A percentile compares a stretch with the other conserved stretches of the same genome.
phyloP scores from a whole-genome alignment of 495 filamentous ascomycete species.

The Xeromyces bisporus region DNA sequence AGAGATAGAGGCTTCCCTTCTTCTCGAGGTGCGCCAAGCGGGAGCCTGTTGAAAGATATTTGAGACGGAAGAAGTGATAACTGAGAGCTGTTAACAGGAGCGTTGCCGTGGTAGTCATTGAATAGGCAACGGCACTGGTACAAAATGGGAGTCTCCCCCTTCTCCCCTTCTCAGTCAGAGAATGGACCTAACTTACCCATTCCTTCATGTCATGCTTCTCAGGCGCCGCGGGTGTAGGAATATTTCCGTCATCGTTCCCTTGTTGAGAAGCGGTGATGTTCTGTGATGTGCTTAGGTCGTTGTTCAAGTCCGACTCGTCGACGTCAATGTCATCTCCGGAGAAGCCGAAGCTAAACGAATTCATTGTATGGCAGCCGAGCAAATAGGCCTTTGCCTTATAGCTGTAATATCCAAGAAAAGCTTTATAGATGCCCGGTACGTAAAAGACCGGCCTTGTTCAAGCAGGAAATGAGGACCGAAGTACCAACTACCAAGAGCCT shows the following conservation, averaged over 20 bases:
- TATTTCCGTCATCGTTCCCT: conserved; percentile 5
- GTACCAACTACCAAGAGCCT: too few relatives aligned
- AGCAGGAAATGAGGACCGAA: too few relatives aligned
- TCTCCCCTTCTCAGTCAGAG: conserved; percentile 9
- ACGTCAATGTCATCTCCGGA: conserved; percentile 71
- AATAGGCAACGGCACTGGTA: too few relatives aligned
- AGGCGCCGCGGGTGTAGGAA: conserved; percentile 20
- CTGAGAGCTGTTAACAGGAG: conserved; percentile 33
- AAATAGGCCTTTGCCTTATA: too few relatives aligned
- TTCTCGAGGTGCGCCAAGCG: conserved; percentile 32
- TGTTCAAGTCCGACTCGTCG: conserved; percentile 25
- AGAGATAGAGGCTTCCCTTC: conserved; percentile 25
- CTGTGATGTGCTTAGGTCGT: too few relatives aligned
- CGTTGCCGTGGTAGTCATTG: conserved; percentile 30
- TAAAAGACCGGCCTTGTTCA: too few relatives aligned
- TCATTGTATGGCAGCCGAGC: too few relatives aligned
- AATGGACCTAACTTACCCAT: conserved; percentile 24
- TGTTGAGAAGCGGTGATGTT: too few relatives aligned
- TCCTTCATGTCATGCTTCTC: conserved; percentile 26
- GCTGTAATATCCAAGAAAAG: too few relatives aligned
- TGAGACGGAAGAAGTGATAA: conserved; percentile 57
- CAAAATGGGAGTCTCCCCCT: too few relatives aligned
- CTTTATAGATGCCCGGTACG: too few relatives aligned
- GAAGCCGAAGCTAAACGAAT: conserved; percentile 66
- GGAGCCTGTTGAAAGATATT: conserved; percentile 52